Conservation (phyloP, 805 yeast genomes). For the Saturnispora hagleri region DNA sequence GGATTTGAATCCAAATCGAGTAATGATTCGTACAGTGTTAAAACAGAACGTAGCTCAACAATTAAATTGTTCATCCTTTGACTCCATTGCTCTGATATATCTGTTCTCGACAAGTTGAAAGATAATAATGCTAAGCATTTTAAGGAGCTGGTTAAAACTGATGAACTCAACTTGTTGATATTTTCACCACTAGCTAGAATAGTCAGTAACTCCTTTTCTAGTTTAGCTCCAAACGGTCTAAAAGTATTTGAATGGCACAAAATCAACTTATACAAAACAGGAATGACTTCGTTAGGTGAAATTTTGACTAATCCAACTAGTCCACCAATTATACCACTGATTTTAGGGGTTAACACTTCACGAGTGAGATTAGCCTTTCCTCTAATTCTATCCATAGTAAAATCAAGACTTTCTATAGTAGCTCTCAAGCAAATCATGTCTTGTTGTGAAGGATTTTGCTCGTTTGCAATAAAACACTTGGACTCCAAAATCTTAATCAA, state of each 20-base stretch:
- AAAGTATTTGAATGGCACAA: constrained; percentile 66
- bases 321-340: constrained; percentile 50
- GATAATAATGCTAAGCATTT: constrained; percentile 47
- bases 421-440: constrained; percentile 24
- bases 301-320: constrained; percentile 39
- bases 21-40: constrained; percentile 49
- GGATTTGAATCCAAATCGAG: constrained; percentile 49
- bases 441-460: constrained; percentile 19
- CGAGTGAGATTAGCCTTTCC: constrained; percentile 81
- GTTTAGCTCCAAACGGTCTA: constrained; percentile 65
- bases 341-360: constrained; percentile 72
- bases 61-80: constrained; percentile 39
- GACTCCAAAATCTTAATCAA: constrained; percentile 34
- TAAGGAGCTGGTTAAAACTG: constrained; percentile 35
- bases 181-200: constrained; percentile 28
- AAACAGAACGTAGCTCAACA: constrained; percentile 44
- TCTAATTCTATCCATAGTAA: constrained; percentile 41
- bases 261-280: constrained; percentile 36
- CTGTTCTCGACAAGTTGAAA: constrained; percentile 44
- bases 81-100: constrained; percentile 39
- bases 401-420: constrained; percentile 33
- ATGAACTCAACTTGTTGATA: constrained; percentile 31
- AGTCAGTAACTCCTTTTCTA: constrained; percentile 35
- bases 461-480: constrained; percentile 29
- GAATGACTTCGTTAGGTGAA: constrained; percentile 30